Conservation (phyloP, 2,329 filamentous ascomycete species). For the Simplicillium sp. region DNA sequence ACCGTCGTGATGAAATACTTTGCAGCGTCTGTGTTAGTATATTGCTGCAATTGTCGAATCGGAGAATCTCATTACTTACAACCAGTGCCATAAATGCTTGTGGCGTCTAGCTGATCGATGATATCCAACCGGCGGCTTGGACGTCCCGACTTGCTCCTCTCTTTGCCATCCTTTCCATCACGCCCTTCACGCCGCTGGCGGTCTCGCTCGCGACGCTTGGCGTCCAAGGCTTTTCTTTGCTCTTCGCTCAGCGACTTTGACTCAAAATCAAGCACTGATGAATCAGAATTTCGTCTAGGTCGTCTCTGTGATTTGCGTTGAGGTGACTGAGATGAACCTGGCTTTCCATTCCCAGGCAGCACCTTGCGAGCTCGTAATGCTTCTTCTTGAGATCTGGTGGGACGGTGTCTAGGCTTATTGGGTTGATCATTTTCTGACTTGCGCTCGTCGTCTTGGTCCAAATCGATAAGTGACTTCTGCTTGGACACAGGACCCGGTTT, state of each 20-base stretch:
- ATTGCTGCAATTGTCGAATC: too few species aligned
- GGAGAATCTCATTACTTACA: constrained; percentile 52
- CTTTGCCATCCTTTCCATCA: constrained; percentile 33
- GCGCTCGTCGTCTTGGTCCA: constrained; percentile 28
- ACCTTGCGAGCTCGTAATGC: constrained; percentile 40
- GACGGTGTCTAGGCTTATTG: constrained; percentile 37
- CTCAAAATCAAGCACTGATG: constrained; percentile 53
- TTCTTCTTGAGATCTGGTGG: constrained; percentile 58
- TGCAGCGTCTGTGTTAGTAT: constrained; percentile 7
- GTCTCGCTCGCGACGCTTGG: constrained; percentile 8
- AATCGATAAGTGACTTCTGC: constrained; percentile 5
- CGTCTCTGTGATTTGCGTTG: constrained; percentile 35
- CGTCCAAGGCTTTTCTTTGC: constrained; percentile 26
- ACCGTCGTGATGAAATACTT: constrained; percentile 95
- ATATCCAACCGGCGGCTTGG: constrained; percentile 60
- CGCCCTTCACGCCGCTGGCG: constrained; percentile 31
- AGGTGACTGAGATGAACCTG: constrained; percentile 22
- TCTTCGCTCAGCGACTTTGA: constrained; percentile 52
- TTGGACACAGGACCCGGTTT: constrained; percentile 9
- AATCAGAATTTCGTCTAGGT: constrained; percentile 69
- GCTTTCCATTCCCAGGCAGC: constrained; percentile 16
- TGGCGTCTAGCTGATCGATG: constrained; percentile 94
- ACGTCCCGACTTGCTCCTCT: constrained; percentile 38
- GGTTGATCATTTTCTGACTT: constrained; percentile 6
- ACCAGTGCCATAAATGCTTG: constrained; percentile 88